phyloP scores from a whole-genome alignment of 306 rosid species.

The Acacia confusa region DNA sequence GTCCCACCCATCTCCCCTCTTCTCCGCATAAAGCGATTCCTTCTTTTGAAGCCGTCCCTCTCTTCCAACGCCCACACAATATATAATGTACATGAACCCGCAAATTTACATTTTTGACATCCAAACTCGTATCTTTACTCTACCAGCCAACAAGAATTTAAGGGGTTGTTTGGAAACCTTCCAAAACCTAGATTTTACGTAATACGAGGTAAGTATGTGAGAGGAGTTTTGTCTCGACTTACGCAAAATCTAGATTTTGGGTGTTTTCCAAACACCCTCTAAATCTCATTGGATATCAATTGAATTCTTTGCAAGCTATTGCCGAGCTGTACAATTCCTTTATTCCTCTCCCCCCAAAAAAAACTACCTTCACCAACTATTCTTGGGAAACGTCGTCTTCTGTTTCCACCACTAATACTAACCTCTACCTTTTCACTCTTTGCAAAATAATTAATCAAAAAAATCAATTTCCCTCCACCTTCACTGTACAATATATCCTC shows the following conservation, averaged over 20 bases:
- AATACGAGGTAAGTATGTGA: no score
- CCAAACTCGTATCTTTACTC: not conserved
- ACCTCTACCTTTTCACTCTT: slow-evolving; percentile 23
- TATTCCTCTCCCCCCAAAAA: no score
- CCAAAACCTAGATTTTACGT: no score
- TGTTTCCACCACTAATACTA: slow-evolving; percentile 32
- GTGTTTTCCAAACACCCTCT: no score
- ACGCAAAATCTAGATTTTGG: no score
- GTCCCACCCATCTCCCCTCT: not conserved
- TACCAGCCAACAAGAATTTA: not conserved
- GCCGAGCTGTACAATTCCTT: slow-evolving; percentile 67
- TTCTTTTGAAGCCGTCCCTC: not conserved
- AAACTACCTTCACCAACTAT: not conserved
- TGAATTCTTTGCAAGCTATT: slow-evolving; percentile 29
- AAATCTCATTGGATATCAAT: slow-evolving; percentile 17
- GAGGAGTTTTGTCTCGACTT: no score
- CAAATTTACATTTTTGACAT: slow-evolving; percentile 24
- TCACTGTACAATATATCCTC: slow-evolving; percentile 52
- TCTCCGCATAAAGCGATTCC: slow-evolving; percentile 54
- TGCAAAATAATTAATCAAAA: not conserved
- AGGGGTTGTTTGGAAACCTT: no score
- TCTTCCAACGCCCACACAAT: not conserved
- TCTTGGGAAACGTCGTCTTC: slow-evolving; percentile 37
- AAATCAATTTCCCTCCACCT: slow-evolving; percentile 40
- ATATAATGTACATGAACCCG: not conserved